Conservation (phyloP, 345 rosid species). For the Populus euphratica region DNA sequence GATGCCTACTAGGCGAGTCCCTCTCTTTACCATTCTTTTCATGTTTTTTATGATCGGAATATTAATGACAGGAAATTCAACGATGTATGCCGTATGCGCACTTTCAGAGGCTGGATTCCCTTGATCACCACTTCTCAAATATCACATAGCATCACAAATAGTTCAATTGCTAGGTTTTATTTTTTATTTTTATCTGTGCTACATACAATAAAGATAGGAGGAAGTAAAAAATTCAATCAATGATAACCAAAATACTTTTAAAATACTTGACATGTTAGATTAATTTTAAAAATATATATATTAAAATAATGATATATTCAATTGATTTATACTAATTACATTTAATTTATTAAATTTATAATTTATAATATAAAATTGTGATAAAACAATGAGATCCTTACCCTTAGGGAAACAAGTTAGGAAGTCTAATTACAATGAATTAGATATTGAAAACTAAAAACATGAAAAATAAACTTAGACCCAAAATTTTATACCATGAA, state of each 20-base stretch:
- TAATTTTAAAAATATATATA: no score
- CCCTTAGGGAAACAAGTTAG: no score
- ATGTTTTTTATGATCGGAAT: background rate
- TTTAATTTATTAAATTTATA: rapidly evolving
- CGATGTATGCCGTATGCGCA: background rate
- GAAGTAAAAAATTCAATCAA: no score
- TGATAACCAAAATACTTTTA: no score
- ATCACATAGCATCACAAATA: background rate
- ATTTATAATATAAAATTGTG: rapidly evolving
- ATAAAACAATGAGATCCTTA: no score
- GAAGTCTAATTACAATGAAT: no score
- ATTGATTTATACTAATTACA: rapidly evolving
- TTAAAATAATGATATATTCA: rapidly evolving
- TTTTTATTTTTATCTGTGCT: no score
- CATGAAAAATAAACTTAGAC: no score
- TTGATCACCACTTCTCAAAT: background rate
- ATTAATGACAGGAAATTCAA: background rate
- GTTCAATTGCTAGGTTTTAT: background rate
- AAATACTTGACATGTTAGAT: no score
- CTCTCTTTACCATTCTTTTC: background rate
- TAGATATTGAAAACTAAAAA: no score
- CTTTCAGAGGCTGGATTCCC: background rate
- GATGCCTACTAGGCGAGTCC: background rate
- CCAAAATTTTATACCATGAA: no score
- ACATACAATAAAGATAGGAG: no score